phyloP scores from a whole-genome alignment of 2,329 filamentous ascomycete genomes.

The Sodiomyces alkalinus region DNA sequence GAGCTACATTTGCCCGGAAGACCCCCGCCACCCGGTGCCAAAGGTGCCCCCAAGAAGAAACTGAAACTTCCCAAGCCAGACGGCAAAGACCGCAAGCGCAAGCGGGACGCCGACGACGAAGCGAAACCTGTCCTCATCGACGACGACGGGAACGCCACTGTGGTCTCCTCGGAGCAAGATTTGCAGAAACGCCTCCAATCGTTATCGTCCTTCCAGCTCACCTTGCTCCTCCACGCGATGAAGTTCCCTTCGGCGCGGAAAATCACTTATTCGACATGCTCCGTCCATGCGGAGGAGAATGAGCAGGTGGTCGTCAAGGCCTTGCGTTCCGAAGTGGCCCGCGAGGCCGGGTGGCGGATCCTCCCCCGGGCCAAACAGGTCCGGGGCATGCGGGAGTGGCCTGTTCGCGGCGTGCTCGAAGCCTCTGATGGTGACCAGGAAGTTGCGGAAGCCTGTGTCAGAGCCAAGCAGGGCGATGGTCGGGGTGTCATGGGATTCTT shows the following conservation, averaged over 20 bases:
- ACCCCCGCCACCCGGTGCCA: conserved; percentile 18
- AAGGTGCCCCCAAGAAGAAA: conserved; percentile 14
- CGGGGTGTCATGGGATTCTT: conserved; percentile 92
- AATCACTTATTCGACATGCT: conserved; percentile 91
- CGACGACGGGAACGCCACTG: conserved; percentile 38
- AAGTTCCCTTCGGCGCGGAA: conserved; percentile 58
- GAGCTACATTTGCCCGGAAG: conserved; percentile 42
- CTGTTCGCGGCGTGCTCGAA: conserved; percentile 42
- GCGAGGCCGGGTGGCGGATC: conserved; percentile 60
- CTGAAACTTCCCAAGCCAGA: conserved; percentile 7
- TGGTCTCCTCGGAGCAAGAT: conserved; percentile 37
- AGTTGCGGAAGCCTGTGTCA: conserved; percentile 60
- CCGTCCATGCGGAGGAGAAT: conserved; percentile 75
- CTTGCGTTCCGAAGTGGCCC: conserved; percentile 51
- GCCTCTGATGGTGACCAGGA: conserved; percentile 32
- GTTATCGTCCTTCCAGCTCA: conserved; percentile 68
- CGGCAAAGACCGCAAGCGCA: conserved; percentile 32
- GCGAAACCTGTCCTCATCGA: conserved; percentile 29
- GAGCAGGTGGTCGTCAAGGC: conserved; percentile 67
- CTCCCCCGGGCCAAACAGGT: conserved; percentile 59
- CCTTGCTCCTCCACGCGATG: conserved; percentile 72
- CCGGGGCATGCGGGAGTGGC: conserved; percentile 61
- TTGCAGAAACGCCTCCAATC: conserved; percentile 51
- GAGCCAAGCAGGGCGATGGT: conserved; percentile 67
- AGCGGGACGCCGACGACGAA: conserved; percentile 21